phyloP scores from a whole-genome alignment of 108 stramenopile species.

The Ochromonas danica region DNA sequence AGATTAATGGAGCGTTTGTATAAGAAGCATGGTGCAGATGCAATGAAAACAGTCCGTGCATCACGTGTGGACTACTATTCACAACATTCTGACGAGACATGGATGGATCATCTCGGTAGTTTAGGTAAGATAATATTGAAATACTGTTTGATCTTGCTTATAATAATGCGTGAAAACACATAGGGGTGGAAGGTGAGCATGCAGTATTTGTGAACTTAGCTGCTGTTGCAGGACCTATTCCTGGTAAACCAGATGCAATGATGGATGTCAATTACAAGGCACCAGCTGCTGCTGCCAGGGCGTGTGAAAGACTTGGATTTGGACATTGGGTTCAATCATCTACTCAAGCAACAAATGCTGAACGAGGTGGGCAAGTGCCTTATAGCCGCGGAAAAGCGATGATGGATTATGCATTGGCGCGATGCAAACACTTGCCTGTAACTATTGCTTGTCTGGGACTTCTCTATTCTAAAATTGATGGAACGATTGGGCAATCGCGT shows the following conservation, averaged over 20 bases:
- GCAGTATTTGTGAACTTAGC: slow-evolving; percentile 32
- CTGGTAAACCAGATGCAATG: slow-evolving; percentile 23
- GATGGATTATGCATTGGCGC: slow-evolving; percentile 20
- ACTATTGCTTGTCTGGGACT: slow-evolving; percentile 22
- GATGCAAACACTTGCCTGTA: background rate
- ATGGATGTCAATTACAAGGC: slow-evolving; percentile 38
- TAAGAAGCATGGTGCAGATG: slow-evolving; percentile 2
- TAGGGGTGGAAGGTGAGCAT: slow-evolving; percentile 11
- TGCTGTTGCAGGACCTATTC: slow-evolving; percentile 11
- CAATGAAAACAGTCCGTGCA: slow-evolving; percentile 30
- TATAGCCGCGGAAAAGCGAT: slow-evolving; percentile 33
- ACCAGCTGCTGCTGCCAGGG: slow-evolving; percentile 10
- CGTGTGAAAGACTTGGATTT: slow-evolving; percentile 22
- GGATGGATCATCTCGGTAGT: slow-evolving; percentile 34
- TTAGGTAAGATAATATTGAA: no score
- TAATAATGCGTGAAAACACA: no score
- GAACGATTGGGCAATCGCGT: slow-evolving; percentile 7
- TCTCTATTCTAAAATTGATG: slow-evolving; percentile 29
- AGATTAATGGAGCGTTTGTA: slow-evolving; percentile 14
- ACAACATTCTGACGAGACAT: slow-evolving; percentile 27
- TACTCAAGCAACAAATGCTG: slow-evolving; percentile 30
- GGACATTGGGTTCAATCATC: slow-evolving; percentile 38
- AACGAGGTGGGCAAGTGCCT: slow-evolving; percentile 27
- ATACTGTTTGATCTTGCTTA: no score
- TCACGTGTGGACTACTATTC: slow-evolving; percentile 31